Percentiles rank a stretch among this genome's conserved stretches.
Conservation (phyloP, 2,329 filamentous ascomycete genomes). For the Penicillium sp. region DNA sequence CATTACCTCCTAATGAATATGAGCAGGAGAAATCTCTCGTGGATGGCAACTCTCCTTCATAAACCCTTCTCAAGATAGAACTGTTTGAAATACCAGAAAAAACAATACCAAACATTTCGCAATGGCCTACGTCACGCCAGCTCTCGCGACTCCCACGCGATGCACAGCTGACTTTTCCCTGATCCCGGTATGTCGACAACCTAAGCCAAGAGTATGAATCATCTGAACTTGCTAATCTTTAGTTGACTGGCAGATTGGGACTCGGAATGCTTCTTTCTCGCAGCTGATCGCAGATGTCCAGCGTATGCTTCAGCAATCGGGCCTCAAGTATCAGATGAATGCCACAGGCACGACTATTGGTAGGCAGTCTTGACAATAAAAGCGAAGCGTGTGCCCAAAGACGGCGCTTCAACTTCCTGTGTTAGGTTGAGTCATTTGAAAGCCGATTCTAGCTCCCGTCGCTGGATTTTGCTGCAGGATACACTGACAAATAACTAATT, state of each 20-base stretch:
- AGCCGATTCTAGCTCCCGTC: neutral
- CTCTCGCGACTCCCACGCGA: constrained; percentile 57
- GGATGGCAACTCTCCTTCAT: neutral
- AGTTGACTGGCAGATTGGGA: constrained; percentile 65
- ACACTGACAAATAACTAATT: constrained; percentile 1
- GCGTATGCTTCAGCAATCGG: constrained; percentile 70
- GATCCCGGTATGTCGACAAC: constrained; percentile 53
- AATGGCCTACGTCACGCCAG: constrained; percentile 6
- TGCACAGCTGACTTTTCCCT: constrained; percentile 87
- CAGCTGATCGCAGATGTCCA: constrained; percentile 83
- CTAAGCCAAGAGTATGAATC: too few species aligned
- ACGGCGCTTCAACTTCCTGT: neutral
- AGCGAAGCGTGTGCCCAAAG: neutral
- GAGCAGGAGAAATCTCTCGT: too few species aligned
- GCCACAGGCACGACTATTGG: constrained; percentile 84
- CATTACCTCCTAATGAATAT: too few species aligned
- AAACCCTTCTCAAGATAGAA: neutral
- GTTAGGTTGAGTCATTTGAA: neutral
- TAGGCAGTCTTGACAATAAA: constrained; percentile 42
- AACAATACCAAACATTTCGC: neutral
- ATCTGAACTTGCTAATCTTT: too few species aligned
- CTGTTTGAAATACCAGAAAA: neutral
- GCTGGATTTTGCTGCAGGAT: neutral
- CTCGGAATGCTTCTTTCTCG: constrained; percentile 66
- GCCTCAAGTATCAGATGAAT: constrained; percentile 78